Conservation (phyloP, 176 grass and related monocot genomes). For the Carex parvula region DNA sequence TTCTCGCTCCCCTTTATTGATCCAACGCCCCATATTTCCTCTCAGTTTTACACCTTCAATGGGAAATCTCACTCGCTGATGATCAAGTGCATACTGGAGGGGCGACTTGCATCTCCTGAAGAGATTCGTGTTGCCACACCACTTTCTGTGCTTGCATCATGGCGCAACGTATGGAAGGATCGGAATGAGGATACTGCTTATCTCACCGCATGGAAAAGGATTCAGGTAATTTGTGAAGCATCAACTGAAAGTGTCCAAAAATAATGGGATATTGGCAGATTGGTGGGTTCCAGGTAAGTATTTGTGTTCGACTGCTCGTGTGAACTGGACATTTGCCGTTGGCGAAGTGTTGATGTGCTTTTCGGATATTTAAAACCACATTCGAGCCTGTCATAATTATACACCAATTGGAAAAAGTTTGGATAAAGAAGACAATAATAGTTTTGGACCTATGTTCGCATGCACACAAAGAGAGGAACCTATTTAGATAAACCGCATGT, state of each 20-base stretch:
- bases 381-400: neutral
- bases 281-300: neutral
- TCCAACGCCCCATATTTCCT: conserved; percentile 79
- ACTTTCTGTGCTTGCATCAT: conserved; percentile 66
- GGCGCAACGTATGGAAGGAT: conserved; percentile 98
- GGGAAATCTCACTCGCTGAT: conserved; percentile 71
- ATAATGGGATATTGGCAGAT: neutral
- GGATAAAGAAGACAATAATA: neutral
- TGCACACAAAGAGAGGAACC: neutral
- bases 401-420: neutral
- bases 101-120: conserved; percentile 51
- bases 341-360: neutral
- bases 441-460: neutral
- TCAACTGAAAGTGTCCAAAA: neutral
- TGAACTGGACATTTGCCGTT: neutral
- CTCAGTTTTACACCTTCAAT: conserved; percentile 98
- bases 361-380: neutral
- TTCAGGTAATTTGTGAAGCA: conserved; percentile 33
- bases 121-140: conserved; percentile 87
- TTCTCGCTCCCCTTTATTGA: conserved; percentile 51
- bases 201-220: conserved; percentile 97
- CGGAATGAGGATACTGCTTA: conserved; percentile 99
- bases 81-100: conserved; percentile 73
- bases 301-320: neutral
- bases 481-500: neutral